Evolutionary conservation across 495 filamentous ascomycete species (phyloP), one percentile per base, ranked within the genome.

Genomic region (Aspergillus conjunctus): DNA sequence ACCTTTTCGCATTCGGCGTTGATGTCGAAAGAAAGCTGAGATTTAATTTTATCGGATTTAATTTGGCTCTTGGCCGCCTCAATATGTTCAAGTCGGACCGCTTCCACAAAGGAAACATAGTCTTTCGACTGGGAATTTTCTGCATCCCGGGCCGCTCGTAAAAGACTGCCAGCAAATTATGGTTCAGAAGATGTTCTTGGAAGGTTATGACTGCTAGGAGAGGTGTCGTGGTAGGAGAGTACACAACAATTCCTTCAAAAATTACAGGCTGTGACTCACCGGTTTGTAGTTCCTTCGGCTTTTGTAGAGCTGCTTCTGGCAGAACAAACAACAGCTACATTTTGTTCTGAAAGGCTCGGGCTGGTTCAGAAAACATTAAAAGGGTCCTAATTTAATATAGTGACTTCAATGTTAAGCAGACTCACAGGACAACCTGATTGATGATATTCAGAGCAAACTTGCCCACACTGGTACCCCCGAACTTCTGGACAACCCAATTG

Each of bases 221-320:
- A 17, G n/a, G 17, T 21, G 18, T 11, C 1, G 18, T 14, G 20
- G 44, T 11, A 5, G n/a, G 12, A 22, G n/a, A 17, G 10, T 48
- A 30, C 3, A 2, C 3, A 18, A 14, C n/a, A 48, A 48, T 48
- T 10, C n/a, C 17, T 21, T 48, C 17, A 18, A 8, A 10, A 21
- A 3, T n/a, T 10, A 48, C 10, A 43, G 54, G 26, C 18, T 55
- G 70, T 75, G 80, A 79, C 89, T 85, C 79, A 95, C 91, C 91
- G 85, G 78, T 94, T 98, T 45, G 94, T 98, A 48, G 94, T 97
- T 53, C 93, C 93, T 58, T 93, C 91, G 31, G 83, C 84, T 73
- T 98, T 98, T 66, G 91, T 93, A 58, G 88, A 89, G 56, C 89
- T 93, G 71, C 91, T 96, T 70, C 92, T 77, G 20, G 94, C 94